These are phyloP conservation scores for Nicotiana sylvestris DNA, from an alignment of 257 asterid species.

Conservation along the genomic window DNA sequence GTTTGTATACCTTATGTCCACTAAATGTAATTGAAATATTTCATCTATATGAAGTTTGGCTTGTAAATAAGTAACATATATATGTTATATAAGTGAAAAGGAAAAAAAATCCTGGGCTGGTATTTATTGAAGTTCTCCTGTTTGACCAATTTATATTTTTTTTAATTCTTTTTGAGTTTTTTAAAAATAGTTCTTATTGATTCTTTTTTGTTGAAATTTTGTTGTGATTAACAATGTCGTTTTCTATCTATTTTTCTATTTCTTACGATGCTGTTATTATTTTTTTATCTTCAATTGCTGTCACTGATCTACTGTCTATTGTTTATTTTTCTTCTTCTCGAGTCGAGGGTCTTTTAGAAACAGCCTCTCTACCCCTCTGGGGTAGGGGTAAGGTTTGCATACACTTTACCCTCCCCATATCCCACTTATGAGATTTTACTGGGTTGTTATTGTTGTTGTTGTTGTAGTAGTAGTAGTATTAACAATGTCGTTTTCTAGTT, in stretches of 20 bases:
- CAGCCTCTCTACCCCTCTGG: too few species aligned
- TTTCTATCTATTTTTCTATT: background rate
- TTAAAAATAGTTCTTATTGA: too few species aligned
- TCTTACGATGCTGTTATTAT: too few species aligned
- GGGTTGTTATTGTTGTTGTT: too few species aligned
- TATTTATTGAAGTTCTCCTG: background rate
- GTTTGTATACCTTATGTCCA: background rate
- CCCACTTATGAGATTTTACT: too few species aligned
- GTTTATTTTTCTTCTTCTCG: too few species aligned
- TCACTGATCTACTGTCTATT: too few species aligned
- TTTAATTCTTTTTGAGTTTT: too few species aligned
- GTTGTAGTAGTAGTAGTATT: background rate
- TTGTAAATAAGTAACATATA: background rate
- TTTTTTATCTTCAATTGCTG: too few species aligned
- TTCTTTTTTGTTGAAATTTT: background rate
- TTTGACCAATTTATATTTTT: background rate
- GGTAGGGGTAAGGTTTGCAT: too few species aligned
- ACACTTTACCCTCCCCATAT: too few species aligned
- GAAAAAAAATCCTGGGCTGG: background rate
- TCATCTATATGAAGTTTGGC: constrained; percentile 1
- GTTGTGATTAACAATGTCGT: background rate
- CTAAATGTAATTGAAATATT: background rate
- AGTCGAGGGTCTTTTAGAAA: too few species aligned
- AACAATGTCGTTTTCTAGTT: background rate
- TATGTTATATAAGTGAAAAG: background rate